Conservation (phyloP, 192 early-diverging fungal genomes). For the Coemansia sp. region DNA sequence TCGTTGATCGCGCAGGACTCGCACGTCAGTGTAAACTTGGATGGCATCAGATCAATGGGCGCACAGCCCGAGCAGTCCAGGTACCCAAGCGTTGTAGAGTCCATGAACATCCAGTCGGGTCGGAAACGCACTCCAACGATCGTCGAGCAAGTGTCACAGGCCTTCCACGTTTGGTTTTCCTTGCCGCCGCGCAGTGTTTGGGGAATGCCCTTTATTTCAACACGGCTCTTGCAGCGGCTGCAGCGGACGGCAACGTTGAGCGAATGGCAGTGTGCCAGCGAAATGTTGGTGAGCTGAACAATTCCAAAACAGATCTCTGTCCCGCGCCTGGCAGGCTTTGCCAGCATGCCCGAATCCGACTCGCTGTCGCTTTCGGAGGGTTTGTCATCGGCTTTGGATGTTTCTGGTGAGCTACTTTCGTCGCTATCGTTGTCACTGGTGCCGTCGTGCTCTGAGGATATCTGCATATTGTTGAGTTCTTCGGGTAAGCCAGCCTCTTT, state of each 20-base stretch:
- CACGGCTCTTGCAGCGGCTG: conserved; percentile 68
- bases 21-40: conserved; percentile 69
- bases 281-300: conserved; percentile 61
- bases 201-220: conserved; percentile 62
- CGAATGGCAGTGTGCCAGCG: conserved; percentile 63
- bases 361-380: neutral
- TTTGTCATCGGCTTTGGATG: conserved; percentile 3
- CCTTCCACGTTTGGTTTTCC: conserved; percentile 53
- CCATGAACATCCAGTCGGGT: conserved; percentile 61
- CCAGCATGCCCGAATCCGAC: conserved; percentile 14
- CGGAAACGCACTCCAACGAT: conserved; percentile 61
- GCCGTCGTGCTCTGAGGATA: neutral
- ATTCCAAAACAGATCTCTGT: conserved; percentile 72
- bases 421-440: conserved; percentile 1
- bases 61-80: conserved; percentile 71
- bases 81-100: conserved; percentile 62
- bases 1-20: conserved; percentile 59
- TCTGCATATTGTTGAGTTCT: neutral
- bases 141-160: conserved; percentile 59
- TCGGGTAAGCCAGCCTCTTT: conserved; percentile 30
- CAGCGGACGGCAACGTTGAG: conserved; percentile 71
- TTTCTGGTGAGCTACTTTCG: conserved; percentile 6
- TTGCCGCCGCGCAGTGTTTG: conserved; percentile 22
- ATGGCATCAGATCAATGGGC: conserved; percentile 73
- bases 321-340: conserved; percentile 62